Evolutionary conservation across 2,329 filamentous ascomycete species (phyloP).

Genomic region (Penicillium janthinellum): DNA sequence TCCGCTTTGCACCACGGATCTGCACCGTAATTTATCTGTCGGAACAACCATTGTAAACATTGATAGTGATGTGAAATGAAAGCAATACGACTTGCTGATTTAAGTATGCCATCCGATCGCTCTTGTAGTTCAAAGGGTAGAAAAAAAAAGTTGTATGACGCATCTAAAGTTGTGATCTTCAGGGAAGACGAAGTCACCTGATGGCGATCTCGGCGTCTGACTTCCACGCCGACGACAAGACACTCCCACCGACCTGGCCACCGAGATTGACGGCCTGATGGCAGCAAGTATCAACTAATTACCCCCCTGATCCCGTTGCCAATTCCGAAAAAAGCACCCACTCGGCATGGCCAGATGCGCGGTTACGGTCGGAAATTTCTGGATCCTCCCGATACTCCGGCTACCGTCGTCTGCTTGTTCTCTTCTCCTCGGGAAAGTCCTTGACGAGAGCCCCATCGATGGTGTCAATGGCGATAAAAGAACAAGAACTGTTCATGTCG

Average conservation of each 20-base stretch:
- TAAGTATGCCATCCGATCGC: not conserved
- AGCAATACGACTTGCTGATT: not conserved
- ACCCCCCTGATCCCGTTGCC: not conserved
- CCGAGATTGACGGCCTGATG: constrained; percentile 1
- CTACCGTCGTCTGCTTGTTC: constrained; percentile 8
- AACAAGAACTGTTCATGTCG: not conserved
- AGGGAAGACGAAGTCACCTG: not conserved
- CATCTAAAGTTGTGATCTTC: not conserved
- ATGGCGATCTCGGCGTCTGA: not conserved
- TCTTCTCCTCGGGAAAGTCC: constrained; percentile 21
- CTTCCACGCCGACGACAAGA: not conserved
- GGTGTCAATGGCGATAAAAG: not conserved
- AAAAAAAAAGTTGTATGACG: not conserved
- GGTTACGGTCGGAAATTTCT: constrained; percentile 30
- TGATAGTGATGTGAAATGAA: not conserved
- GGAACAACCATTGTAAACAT: constrained; percentile 32
- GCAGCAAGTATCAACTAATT: constrained; percentile 1
- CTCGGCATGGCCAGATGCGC: constrained; percentile 14
- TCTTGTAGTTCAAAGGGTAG: not conserved
- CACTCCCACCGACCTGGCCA: not conserved
- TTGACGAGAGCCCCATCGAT: not conserved
- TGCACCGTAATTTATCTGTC: constrained; percentile 51
- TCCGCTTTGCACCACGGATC: constrained; percentile 38
- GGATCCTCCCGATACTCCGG: constrained; percentile 17
- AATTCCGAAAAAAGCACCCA: constrained; percentile 4